Evolutionary conservation across 345 rosid species (phyloP), one percentile per base, ranked within the genome.

Genomic region (Eucalyptus rudis): DNA sequence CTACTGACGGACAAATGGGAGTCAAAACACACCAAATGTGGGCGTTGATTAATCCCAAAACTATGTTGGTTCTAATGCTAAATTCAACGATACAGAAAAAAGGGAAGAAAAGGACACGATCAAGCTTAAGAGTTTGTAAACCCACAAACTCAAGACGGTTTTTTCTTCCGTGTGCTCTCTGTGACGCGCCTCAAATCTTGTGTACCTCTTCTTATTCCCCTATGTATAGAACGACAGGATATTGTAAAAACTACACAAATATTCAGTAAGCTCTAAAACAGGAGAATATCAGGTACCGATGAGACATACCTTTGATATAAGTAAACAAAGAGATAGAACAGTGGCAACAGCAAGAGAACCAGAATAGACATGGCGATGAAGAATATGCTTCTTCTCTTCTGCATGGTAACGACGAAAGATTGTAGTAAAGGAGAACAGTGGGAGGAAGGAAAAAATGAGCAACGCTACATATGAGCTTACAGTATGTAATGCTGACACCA

Each of bases 171-270:
- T 81, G 76, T 54, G 56, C 44, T 86, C 79, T 47, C 79, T n/a
- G 92, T 80, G 88, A 95, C 91, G 87, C 96, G 95, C 90, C 92
- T 95, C 71, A 96, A 94, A 88, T 94, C 94, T 89, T 95, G 97
- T 49, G 93, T 90, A 54, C 96, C 92, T 24, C 88, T 91, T 90
- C 91, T 95, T 86, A 95, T 90, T 90, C 97, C 98, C 90, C 99
- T 95, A 91, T 62, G 91, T 25, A 83, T 68, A 31, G 56, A 85
- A 88, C 27, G 89, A 79, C 15, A 87, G 86, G 86, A 52, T 19
- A 88, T 88, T 6, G 24, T 20, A 66, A 62, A 86, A 43, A 43
- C 79, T 15, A 49, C 13, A 31, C 5, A 44, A 86, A 27, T 51
- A 50, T 56, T 24, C 27, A 56, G 45, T 20, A 86, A 86, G 87